These are phyloP conservation scores for Psilocybe subaeruginosa DNA, from an alignment of 768 basidiomycete genomes.

Conservation along the genomic window DNA sequence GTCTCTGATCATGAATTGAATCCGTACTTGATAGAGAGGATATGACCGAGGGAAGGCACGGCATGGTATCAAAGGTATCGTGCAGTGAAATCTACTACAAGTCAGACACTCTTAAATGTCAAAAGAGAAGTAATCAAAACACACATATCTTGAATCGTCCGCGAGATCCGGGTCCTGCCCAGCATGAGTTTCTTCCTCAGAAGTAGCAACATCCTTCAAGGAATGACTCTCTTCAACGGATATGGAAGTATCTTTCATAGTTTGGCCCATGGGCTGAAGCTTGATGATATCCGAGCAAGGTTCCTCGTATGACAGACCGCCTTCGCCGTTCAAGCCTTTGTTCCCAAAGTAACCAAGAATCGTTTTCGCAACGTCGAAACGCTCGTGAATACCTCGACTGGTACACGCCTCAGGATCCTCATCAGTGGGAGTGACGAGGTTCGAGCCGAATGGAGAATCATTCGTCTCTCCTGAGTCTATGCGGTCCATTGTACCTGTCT, in stretches of 20 bases:
- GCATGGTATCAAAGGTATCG: not conserved
- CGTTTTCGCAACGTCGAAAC: constrained; percentile 17
- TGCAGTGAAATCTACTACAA: not conserved
- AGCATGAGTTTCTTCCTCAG: not conserved
- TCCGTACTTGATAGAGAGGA: constrained; percentile 16
- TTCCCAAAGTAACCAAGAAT: constrained; percentile 19
- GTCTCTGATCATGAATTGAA: constrained; percentile 5
- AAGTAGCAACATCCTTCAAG: not conserved
- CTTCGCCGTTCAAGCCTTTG: constrained; percentile 5
- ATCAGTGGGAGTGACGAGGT: constrained; percentile 44
- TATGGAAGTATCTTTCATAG: not conserved
- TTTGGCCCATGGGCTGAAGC: not conserved
- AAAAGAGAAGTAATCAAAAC: not conserved
- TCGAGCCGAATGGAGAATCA: constrained; percentile 45
- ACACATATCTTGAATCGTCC: not conserved
- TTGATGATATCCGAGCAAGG: not conserved
- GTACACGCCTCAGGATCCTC: constrained; percentile 23
- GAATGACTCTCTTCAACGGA: not conserved
- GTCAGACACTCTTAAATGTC: not conserved
- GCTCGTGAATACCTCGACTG: constrained; percentile 22
- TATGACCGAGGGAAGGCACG: not conserved
- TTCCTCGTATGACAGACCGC: not conserved
- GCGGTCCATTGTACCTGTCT: constrained; percentile 10
- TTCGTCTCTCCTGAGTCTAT: constrained; percentile 39
- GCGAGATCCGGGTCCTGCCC: not conserved